These are phyloP conservation scores for Alternaria ethzedia DNA, from an alignment of 2,329 filamentous ascomycete species.

Conservation along the genomic window DNA sequence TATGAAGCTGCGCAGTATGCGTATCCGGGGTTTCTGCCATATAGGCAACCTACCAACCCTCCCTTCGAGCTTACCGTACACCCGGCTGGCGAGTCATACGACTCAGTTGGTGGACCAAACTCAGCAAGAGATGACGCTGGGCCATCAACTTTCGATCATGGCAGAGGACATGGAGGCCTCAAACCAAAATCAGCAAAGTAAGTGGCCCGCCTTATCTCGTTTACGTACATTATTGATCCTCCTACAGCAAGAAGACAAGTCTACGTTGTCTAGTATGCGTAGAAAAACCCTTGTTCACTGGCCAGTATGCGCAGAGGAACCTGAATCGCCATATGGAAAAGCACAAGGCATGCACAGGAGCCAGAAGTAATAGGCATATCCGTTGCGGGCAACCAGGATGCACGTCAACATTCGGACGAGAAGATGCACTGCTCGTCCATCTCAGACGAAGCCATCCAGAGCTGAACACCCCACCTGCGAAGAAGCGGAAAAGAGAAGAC, in stretches of 20 bases:
- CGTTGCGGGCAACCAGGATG: background rate
- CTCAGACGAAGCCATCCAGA: conserved; percentile 1
- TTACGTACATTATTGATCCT: background rate
- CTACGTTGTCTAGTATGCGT: background rate
- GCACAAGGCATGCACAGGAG: rapidly evolving
- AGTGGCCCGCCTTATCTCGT: background rate
- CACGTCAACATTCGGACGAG: background rate
- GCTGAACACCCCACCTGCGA: background rate
- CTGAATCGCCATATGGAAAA: background rate
- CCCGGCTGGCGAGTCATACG: too few relatives aligned
- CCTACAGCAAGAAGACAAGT: background rate
- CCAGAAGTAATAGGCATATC: background rate
- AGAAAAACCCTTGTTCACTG: background rate
- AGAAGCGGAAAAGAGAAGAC: background rate
- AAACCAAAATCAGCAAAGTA: background rate
- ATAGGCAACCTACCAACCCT: background rate
- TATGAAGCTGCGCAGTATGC: background rate
- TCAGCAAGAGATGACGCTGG: background rate
- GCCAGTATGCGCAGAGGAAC: conserved; percentile 1
- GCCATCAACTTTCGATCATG: background rate
- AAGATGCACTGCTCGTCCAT: conserved; percentile 1
- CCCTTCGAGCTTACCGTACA: too few relatives aligned
- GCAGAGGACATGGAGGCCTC: rapidly evolving
- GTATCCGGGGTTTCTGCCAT: background rate
- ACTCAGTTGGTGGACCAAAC: too few relatives aligned